phyloP scores from a whole-genome alignment of 176 grass and related monocot species.

The Neostapfia colusana region DNA sequence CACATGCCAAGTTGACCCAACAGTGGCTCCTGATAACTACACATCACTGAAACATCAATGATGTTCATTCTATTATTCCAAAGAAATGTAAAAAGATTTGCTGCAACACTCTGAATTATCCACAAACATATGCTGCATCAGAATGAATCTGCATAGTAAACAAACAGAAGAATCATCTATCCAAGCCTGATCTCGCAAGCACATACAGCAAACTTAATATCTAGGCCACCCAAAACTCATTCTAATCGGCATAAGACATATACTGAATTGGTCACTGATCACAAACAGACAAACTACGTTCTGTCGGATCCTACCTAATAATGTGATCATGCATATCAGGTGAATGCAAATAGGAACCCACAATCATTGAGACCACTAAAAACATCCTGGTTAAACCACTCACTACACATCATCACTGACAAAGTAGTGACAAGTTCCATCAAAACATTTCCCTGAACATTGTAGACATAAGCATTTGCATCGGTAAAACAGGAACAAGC shows the following conservation, averaged over 20 bases:
- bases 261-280: neutral
- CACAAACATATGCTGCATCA: neutral
- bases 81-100: neutral
- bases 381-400: neutral
- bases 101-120: neutral
- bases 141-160: neutral
- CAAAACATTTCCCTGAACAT: neutral
- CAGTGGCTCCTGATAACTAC: no score
- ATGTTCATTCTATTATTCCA: neutral
- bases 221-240: neutral
- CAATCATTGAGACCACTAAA: neutral
- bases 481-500: neutral
- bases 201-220: neutral
- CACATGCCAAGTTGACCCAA: neutral
- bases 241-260: neutral
- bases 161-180: neutral
- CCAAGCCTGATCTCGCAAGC: neutral
- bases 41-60: neutral
- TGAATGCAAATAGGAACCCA: neutral
- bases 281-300: neutral
- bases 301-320: neutral
- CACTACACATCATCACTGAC: neutral
- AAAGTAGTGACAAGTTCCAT: neutral
- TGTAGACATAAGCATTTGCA: neutral
- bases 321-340: neutral